Base-by-base conservation (phyloP, 73 alveolate genomes). In the Durusdinium trenchii region DNA sequence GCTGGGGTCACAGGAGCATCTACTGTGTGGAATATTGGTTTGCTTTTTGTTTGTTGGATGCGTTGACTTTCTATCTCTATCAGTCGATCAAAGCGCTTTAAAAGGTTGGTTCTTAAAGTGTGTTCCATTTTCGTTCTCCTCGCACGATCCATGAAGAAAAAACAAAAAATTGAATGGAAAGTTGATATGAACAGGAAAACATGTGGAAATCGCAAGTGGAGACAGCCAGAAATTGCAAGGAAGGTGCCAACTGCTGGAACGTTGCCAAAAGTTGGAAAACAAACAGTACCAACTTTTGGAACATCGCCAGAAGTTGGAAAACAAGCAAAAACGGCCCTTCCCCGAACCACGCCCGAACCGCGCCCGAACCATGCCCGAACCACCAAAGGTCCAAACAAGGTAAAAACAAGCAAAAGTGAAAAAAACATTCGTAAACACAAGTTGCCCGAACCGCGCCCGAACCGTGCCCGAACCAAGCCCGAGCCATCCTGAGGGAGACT, bases 301-400 rank as follows among this genome's bases (percentile, higher is more conserved):
- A 2, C 4, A 16, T 35, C 38, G 83, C 14, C 38, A 28, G 14
- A 35, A 4, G 3, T 36, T 71, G 83, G 28, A 12, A 12, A 9
- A 12, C 64, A 54, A 12, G 64, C 28, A 32, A 71, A 71, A 36
- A 36, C 32, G 50, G 50, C 26, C 50, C 48, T 5, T 35, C 28
- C 46, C 48, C 83, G 45, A 36, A 36, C 83, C 23, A 23, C 83
- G 36, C 76, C 76, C 76, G 76, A 62, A 62, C 76, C 40, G 36
- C 76, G 76, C 76, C 76, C 76, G 76, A 62, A 62, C 76, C 40
- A 62, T 40, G 76, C 76, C 76, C 76, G 76, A 62, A 62, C 76
- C 40, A 62, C 76, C 4, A 10, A 5, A 9, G 76, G 4, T 3
- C 76, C 7, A 62, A 62, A 62, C 18, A 62, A 26, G 76, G 6